phyloP scores from a whole-genome alignment of 495 filamentous ascomycete genomes.

The Pseudevernia furfuracea region DNA sequence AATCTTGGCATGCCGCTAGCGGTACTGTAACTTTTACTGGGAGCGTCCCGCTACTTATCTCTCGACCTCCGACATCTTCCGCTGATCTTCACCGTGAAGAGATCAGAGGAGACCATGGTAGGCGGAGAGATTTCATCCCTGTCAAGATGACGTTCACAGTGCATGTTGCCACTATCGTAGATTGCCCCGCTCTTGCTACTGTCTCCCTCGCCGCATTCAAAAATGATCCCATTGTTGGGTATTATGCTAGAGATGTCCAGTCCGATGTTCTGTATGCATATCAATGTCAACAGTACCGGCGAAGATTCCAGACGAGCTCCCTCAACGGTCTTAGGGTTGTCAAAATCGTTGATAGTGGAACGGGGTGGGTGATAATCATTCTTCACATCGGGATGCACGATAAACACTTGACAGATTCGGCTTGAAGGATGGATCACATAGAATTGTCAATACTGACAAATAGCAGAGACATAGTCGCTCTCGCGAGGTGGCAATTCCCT shows the following conservation, averaged over 20 bases:
- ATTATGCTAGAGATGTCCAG: not conserved
- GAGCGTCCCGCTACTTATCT: too few species aligned
- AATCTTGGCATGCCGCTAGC: not conserved
- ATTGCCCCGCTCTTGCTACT: not conserved
- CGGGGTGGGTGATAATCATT: not conserved
- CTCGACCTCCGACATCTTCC: too few species aligned
- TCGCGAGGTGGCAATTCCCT: not conserved
- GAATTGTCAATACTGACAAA: not conserved
- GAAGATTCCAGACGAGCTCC: not conserved
- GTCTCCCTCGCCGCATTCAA: slow-evolving; percentile 1
- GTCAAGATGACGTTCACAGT: not conserved
- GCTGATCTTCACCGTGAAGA: too few species aligned
- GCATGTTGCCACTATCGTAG: not conserved
- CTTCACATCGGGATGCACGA: not conserved
- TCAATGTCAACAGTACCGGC: not conserved
- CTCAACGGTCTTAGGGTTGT: not conserved
- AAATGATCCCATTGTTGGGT: not conserved
- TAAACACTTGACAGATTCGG: not conserved
- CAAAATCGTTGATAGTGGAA: not conserved
- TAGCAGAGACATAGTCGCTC: not conserved
- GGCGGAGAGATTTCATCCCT: too few species aligned
- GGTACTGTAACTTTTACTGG: too few species aligned
- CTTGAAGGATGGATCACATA: not conserved
- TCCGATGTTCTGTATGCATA: not conserved
- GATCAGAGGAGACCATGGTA: too few species aligned